A percentile compares a stretch with the other conserved stretches of the same genome.
Conservation (phyloP, 73 alveolate species). For the Tetrahymena borealis region DNA sequence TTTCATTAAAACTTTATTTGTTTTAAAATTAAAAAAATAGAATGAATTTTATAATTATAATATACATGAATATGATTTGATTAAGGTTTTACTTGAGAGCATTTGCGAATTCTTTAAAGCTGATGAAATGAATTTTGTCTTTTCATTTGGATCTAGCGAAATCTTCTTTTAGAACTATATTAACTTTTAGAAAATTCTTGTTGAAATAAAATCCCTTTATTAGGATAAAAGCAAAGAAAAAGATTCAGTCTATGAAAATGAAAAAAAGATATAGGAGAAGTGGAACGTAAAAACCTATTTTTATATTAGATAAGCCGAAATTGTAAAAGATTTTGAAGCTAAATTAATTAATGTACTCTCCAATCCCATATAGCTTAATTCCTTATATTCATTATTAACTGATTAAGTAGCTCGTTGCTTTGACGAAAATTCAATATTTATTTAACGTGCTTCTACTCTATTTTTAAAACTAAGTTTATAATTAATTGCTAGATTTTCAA, state of each 20-base stretch:
- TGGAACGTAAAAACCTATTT: neutral
- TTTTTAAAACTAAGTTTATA: neutral
- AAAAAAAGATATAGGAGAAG: neutral
- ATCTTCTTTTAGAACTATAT: neutral
- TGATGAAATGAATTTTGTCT: neutral
- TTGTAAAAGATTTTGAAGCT: neutral
- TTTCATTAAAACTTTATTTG: neutral
- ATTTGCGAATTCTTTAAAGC: neutral
- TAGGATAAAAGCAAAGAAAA: neutral
- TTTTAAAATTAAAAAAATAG: neutral
- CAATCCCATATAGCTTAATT: neutral
- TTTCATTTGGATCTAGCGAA: neutral
- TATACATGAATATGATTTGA: neutral
- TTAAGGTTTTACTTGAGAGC: neutral
- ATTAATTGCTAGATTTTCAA: neutral
- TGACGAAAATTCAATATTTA: neutral
- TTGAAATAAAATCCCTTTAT: neutral
- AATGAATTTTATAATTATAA: neutral
- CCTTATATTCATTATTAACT: neutral
- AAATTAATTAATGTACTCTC: neutral
- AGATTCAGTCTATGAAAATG: neutral
- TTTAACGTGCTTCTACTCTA: neutral
- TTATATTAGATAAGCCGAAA: neutral
- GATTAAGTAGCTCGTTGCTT: neutral
- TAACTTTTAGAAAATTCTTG: neutral